Evolutionary conservation across 2,329 filamentous ascomycete genomes (phyloP).

Genomic region (Thelonectria blattea): DNA sequence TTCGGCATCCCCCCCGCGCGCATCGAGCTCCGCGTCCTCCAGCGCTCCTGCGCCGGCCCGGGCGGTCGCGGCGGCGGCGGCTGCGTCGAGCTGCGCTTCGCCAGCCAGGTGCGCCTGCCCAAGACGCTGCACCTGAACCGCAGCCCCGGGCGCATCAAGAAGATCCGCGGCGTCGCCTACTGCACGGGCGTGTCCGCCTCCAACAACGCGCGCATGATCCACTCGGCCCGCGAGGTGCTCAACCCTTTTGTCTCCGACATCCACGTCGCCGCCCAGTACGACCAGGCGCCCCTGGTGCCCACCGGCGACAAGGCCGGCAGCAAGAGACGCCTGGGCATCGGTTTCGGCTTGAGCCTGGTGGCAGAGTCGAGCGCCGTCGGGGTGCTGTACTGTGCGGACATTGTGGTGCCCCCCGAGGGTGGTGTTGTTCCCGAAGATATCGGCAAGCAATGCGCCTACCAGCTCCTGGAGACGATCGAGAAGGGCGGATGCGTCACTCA

Average conservation of each 20-base stretch:
- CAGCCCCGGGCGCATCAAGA: conserved; percentile 83
- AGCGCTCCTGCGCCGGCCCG: conserved; percentile 77
- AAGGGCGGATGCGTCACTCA: conserved; percentile 82
- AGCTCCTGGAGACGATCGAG: conserved; percentile 82
- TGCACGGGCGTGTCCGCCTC: conserved; percentile 88
- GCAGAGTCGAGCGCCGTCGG: conserved; percentile 86
- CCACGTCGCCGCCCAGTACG: conserved; percentile 84
- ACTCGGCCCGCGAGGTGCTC: conserved; percentile 83
- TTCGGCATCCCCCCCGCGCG: conserved; percentile 84
- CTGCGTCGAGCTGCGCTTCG: conserved; percentile 91
- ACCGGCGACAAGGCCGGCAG: conserved; percentile 60
- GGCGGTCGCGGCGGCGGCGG: conserved; percentile 83
- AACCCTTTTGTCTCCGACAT: conserved; percentile 88
- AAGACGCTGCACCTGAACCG: conserved; percentile 90
- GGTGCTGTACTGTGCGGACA: conserved; percentile 86
- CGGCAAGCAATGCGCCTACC: conserved; percentile 85
- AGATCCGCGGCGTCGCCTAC: conserved; percentile 91
- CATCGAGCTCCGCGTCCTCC: conserved; percentile 84
- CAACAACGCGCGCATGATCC: conserved; percentile 96
- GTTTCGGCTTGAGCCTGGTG: conserved; percentile 88
- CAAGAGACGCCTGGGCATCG: conserved; percentile 77
- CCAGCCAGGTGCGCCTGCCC: conserved; percentile 88
- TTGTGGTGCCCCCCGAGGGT: conserved; percentile 75
- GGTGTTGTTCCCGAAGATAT: conserved; percentile 89
- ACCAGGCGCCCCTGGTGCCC: conserved; percentile 64